A percentile compares a stretch with the other conserved stretches of the same genome.
Conservation (phyloP, 164 flowering plant species). For the Cinnamomum chago region DNA sequence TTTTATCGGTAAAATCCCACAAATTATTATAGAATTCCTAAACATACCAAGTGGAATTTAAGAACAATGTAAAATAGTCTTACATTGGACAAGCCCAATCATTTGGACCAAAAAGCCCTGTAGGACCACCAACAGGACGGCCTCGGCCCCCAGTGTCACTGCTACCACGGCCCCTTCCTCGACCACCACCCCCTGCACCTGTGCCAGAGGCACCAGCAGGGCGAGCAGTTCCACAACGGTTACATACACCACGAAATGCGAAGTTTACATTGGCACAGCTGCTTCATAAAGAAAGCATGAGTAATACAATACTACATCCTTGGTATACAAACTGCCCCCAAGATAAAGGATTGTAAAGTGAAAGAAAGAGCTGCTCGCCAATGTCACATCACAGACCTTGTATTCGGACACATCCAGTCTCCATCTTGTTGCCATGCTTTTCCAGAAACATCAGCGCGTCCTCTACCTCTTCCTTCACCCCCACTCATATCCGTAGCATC, state of each 20-base stretch:
- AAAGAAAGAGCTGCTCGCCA: constrained; percentile 95
- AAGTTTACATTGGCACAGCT: constrained; percentile 97
- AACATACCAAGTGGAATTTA: neutral
- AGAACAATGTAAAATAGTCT: constrained; percentile 16
- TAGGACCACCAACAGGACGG: constrained; percentile 53
- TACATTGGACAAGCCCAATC: constrained; percentile 99
- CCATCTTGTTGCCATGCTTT: constrained; percentile 99
- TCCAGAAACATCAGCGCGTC: constrained; percentile 65
- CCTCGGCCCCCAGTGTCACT: constrained; percentile 47
- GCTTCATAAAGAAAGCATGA: constrained; percentile 23
- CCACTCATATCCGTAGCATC: constrained; percentile 44
- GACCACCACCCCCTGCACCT: constrained; percentile 64
- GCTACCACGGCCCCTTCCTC: constrained; percentile 79
- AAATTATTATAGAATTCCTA: neutral
- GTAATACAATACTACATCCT: constrained; percentile 5
- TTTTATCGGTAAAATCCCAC: no score
- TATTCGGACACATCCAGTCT: constrained; percentile 96
- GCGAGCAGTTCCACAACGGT: constrained; percentile 97
- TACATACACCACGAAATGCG: constrained; percentile 98
- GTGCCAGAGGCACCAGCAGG: constrained; percentile 79
- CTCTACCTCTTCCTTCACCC: constrained; percentile 67
- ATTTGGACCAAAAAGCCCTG: constrained; percentile 98
- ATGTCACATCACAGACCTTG: constrained; percentile 99
- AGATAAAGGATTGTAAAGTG: constrained; percentile 22
- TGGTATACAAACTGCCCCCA: neutral